Percentiles rank a stretch among this genome's conserved stretches.
phyloP scores from a whole-genome alignment of 371 early-diverging fungal genomes.

The Sporodiniella umbellata region DNA sequence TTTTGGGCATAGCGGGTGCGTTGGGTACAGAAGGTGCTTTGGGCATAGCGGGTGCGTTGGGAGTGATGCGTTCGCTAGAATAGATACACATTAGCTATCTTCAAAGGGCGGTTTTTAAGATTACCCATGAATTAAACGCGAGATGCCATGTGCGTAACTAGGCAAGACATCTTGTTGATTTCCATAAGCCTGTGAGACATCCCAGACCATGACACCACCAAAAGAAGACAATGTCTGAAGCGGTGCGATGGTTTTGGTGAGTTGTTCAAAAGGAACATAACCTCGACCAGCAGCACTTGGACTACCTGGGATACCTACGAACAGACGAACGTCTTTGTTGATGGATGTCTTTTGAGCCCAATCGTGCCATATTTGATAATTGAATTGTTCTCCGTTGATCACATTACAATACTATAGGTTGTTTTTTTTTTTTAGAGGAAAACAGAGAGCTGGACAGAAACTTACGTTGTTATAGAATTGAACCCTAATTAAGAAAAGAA shows the following conservation, averaged over 20 bases:
- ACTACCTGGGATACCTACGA: constrained; percentile 61
- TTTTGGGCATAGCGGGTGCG: too few species aligned
- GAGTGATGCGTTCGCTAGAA: too few species aligned
- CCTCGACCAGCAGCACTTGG: constrained; percentile 40
- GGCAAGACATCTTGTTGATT: constrained; percentile 25
- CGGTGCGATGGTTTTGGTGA: constrained; percentile 21
- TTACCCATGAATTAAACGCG: constrained; percentile 15
- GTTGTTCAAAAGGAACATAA: constrained; percentile 29
- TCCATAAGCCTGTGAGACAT: constrained; percentile 45
- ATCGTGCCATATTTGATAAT: constrained; percentile 55
- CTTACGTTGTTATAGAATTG: constrained; percentile 25
- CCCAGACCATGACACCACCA: constrained; percentile 74
- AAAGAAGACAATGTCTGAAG: constrained; percentile 37
- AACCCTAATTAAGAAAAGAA: constrained; percentile 8
- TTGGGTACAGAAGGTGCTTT: too few species aligned
- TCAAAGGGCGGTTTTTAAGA: too few species aligned
- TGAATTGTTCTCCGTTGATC: constrained; percentile 19
- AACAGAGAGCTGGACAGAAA: too few species aligned
- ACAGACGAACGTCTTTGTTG: constrained; percentile 60
- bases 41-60: too few species aligned
- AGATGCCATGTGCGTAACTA: constrained; percentile 17
- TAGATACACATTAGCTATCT: too few species aligned
- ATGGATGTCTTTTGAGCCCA: constrained; percentile 60
- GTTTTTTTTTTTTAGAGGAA: background rate
- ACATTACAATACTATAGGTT: constrained; percentile 22